phyloP scores from a whole-genome alignment of 352 stramenopile species.

The Peronosclerospora sorghi region DNA sequence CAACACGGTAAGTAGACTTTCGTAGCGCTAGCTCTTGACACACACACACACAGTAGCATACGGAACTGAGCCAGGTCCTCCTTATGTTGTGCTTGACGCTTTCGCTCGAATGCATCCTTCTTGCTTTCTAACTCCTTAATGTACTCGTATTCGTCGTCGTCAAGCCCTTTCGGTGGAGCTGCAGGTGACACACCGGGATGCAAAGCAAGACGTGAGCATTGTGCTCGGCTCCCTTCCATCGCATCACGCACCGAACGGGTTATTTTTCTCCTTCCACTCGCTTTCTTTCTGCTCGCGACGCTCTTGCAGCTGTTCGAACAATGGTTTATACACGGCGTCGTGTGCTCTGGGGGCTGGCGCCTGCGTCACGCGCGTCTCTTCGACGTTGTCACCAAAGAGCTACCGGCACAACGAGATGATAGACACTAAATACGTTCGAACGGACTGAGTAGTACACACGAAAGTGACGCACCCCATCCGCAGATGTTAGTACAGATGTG shows the following conservation, averaged over 20 bases:
- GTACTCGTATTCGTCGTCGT: constrained; percentile 80
- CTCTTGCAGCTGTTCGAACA: constrained; percentile 78
- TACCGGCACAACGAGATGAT: constrained; percentile 9
- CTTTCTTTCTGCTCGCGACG: constrained; percentile 66
- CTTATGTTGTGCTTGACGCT: constrained; percentile 54
- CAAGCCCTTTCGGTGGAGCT: constrained; percentile 78
- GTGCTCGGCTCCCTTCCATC: not conserved
- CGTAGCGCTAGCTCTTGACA: too few relatives aligned
- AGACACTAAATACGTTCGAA: too few relatives aligned
- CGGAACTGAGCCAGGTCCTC: constrained; percentile 62
- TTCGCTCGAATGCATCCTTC: constrained; percentile 34
- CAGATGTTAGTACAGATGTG: constrained; percentile 72
- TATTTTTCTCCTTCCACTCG: constrained; percentile 87
- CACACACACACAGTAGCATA: constrained; percentile 19
- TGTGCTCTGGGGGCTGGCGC: constrained; percentile 29
- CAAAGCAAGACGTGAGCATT: not conserved
- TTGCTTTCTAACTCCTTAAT: constrained; percentile 58
- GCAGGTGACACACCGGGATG: not conserved
- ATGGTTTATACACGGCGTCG: constrained; percentile 52
- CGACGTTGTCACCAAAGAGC: constrained; percentile 82
- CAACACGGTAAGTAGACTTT: too few relatives aligned
- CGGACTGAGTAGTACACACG: too few relatives aligned
- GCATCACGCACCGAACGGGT: constrained; percentile 54
- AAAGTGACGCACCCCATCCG: constrained; percentile 47
- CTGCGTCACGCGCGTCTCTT: constrained; percentile 72